A percentile compares a stretch with the other conserved stretches of the same genome.
These are phyloP conservation scores for Paramecium bursaria DNA, from an alignment of 73 alveolate genomes.

Conservation along the genomic window DNA sequence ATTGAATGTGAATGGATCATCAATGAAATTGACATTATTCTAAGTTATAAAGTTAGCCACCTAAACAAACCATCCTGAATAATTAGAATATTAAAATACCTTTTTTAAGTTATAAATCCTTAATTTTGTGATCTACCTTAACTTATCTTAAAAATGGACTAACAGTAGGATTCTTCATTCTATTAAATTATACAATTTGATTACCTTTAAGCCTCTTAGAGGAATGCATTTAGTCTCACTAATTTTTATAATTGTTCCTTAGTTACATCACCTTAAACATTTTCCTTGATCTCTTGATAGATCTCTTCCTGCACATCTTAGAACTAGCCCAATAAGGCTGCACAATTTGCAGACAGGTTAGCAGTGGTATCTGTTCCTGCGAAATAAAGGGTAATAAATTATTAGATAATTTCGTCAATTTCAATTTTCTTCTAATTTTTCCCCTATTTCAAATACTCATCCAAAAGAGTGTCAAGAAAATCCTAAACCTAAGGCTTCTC, in stretches of 20 bases:
- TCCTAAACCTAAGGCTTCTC: too few species aligned
- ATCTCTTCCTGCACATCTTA: slow-evolving; percentile 10
- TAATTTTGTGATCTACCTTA: not conserved
- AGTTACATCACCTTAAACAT: not conserved
- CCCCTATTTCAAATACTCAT: too few species aligned
- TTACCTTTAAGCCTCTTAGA: slow-evolving; percentile 36
- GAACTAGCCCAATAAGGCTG: not conserved
- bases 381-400: slow-evolving; percentile 28
- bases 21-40: slow-evolving; percentile 30
- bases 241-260: not conserved
- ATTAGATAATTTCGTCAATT: not conserved
- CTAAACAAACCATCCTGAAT: slow-evolving; percentile 60
- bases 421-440: not conserved
- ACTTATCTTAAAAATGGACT: slow-evolving; percentile 8
- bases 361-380: slow-evolving; percentile 63
- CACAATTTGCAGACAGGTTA: not conserved
- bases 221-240: slow-evolving; percentile 30
- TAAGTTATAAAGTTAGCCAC: slow-evolving; percentile 1
- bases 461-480: too few species aligned
- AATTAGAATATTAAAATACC: not conserved
- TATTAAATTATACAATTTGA: too few species aligned
- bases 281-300: not conserved
- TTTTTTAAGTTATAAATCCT: slow-evolving; percentile 52
- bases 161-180: slow-evolving; percentile 43
- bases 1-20: slow-evolving; percentile 33